Base-by-base conservation (phyloP, 2,329 filamentous ascomycete species). In the Talaromyces rugulosus region DNA sequence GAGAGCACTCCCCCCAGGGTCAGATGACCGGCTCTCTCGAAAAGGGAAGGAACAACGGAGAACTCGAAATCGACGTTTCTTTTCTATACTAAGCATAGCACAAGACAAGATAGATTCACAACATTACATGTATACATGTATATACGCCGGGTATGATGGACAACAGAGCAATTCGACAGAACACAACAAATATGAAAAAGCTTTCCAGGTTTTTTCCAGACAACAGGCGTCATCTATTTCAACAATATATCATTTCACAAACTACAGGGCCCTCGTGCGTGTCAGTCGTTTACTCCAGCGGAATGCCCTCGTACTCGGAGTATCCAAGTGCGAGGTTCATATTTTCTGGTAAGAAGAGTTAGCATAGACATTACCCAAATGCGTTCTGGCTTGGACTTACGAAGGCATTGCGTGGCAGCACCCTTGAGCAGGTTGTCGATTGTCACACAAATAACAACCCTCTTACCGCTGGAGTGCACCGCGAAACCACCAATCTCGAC, bases 381-480 rank as follows among this genome's bases (percentile, higher is more conserved):
- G 60, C 27, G 44, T 23, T 31, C 18, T 53, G 14, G 12, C 12
- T 11, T 16, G 40, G 57, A 88, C 89, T 84, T 84, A 92, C 89
- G 93, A 75, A 96, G 79, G 80, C 92, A 96, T 76, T 96, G 93
- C 11, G 93, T 96, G 6, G 91, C 91, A 59, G 93, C 93, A 63
- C 93, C 93, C 85, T 97, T 97, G 69, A 95, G 83, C 68, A 97
- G 80, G 78, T 97, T 96, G 78, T 97, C 93, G 71, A 97, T 96
- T 2, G 91, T 96, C 18, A 89, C 91, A 73, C 93, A 96, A 65
- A 98, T 86, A n/a, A 98, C 94, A 0, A 96, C 93, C 58, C 95
- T 85, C 85, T 92, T 95, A 62, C 94, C 94, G 27, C 86, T 87
- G 68, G 86, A 91, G 79, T 97, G 89, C 44, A 97, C 92, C n/a